phyloP scores from a whole-genome alignment of 2,329 filamentous ascomycete species.

The Boeremia lycopersici region DNA sequence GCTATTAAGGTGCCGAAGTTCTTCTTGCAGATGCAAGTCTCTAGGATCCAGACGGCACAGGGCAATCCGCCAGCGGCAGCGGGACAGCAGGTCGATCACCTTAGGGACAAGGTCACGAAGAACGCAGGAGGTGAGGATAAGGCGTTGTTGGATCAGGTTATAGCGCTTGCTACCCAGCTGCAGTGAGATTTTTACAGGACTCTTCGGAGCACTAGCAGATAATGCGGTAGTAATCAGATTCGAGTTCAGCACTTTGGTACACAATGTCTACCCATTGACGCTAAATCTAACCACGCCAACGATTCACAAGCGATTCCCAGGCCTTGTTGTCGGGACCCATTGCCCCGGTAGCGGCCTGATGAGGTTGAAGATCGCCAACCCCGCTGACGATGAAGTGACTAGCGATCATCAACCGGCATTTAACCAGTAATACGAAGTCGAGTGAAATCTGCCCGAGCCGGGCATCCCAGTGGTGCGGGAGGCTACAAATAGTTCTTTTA shows the following conservation, averaged over 20 bases:
- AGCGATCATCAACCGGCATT: neutral
- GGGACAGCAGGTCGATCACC: constrained; percentile 61
- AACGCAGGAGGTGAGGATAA: constrained; percentile 59
- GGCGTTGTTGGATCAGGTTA: constrained; percentile 60
- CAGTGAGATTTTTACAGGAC: constrained; percentile 2
- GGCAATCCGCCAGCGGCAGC: constrained; percentile 60
- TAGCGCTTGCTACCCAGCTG: constrained; percentile 35
- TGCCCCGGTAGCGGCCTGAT: neutral
- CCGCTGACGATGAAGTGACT: neutral
- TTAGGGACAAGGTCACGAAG: constrained; percentile 63
- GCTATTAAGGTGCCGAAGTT: constrained; percentile 68
- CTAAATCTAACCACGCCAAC: no score
- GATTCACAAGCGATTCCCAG: no score
- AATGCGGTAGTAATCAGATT: neutral
- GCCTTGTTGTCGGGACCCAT: neutral
- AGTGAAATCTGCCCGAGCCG: no score
- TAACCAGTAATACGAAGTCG: neutral
- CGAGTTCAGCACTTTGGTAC: neutral
- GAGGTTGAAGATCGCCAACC: neutral
- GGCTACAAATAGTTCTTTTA: neutral
- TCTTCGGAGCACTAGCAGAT: neutral
- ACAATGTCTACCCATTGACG: neutral
- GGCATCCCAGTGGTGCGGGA: no score
- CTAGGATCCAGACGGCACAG: constrained; percentile 64
- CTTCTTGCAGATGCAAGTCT: constrained; percentile 65